Evolutionary conservation across 495 filamentous ascomycete genomes (phyloP).

Genomic region (Penicillium coprophilum): DNA sequence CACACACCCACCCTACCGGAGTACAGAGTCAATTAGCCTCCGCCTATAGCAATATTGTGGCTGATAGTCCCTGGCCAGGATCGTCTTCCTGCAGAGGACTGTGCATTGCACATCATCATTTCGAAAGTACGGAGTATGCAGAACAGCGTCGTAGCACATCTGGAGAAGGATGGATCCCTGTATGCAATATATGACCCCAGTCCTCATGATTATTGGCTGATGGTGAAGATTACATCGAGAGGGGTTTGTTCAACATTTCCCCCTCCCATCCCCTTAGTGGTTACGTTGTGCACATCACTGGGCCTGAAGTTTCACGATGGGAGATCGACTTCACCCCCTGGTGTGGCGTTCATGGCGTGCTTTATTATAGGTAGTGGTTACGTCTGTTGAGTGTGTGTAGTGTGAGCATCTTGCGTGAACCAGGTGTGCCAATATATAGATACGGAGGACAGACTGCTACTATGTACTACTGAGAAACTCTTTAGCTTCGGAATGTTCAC

Average conservation of each 20-base stretch:
- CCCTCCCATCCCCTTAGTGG: conserved; percentile 7
- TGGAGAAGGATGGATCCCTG: conserved; percentile 10
- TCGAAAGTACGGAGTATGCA: conserved; percentile 13
- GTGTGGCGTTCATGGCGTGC: conserved; percentile 27
- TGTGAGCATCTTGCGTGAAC: not conserved
- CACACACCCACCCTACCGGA: too few relatives aligned
- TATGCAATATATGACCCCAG: conserved; percentile 4
- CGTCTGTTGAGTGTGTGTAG: not conserved
- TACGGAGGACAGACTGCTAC: not conserved
- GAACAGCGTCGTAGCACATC: conserved; percentile 5
- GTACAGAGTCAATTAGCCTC: conserved; percentile 16
- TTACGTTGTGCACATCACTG: conserved; percentile 27
- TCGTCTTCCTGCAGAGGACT: conserved; percentile 16
- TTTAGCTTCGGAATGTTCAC: conserved; percentile 2
- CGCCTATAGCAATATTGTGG: conserved; percentile 1
- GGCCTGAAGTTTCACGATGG: conserved; percentile 21
- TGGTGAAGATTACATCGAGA: not conserved
- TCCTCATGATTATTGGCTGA: conserved; percentile 7
- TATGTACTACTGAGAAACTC: not conserved
- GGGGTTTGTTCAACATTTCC: conserved; percentile 8
- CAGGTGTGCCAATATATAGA: not conserved
- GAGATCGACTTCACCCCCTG: conserved; percentile 19
- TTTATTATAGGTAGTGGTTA: conserved; percentile 13
- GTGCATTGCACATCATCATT: conserved; percentile 27
- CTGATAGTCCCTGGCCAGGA: conserved; percentile 8